A percentile compares a stretch with the other conserved stretches of the same genome.
phyloP scores from a whole-genome alignment of 169 alveolate genomes.

The Theileria annulata region DNA sequence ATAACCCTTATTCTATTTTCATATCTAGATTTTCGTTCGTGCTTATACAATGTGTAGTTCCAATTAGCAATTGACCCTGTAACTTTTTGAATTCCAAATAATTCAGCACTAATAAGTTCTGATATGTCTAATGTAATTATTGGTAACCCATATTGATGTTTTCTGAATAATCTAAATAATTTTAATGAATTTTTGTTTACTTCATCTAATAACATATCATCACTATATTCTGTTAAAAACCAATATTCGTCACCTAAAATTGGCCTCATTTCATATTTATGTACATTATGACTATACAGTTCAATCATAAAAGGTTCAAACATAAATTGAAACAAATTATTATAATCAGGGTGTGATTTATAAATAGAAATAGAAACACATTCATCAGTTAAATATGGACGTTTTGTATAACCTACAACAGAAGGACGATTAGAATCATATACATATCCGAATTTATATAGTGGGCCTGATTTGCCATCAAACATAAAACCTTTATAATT shows the following conservation, averaged over 20 bases:
- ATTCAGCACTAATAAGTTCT: not conserved
- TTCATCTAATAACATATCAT: too few relatives aligned
- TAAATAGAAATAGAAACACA: not conserved
- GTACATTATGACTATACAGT: too few relatives aligned
- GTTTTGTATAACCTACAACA: not conserved
- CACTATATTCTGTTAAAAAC: too few relatives aligned
- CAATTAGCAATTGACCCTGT: not conserved
- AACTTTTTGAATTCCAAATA: not conserved
- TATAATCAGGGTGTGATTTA: too few relatives aligned
- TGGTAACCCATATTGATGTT: too few relatives aligned
- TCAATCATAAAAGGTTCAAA: too few relatives aligned
- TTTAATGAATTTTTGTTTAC: too few relatives aligned
- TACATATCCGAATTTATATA: not conserved
- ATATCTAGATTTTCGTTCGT: not conserved
- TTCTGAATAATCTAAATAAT: too few relatives aligned
- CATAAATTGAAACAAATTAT: too few relatives aligned
- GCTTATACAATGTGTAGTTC: not conserved
- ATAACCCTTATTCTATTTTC: not conserved
- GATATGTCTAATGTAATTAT: not conserved
- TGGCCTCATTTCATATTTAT: too few relatives aligned
- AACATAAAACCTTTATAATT: not conserved
- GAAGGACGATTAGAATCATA: not conserved
- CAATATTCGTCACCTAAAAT: too few relatives aligned
- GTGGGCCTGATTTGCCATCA: not conserved
- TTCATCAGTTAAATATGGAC: not conserved